phyloP scores from a whole-genome alignment of 805 yeast genomes.

The Lipomyces spencermartinsiae region DNA sequence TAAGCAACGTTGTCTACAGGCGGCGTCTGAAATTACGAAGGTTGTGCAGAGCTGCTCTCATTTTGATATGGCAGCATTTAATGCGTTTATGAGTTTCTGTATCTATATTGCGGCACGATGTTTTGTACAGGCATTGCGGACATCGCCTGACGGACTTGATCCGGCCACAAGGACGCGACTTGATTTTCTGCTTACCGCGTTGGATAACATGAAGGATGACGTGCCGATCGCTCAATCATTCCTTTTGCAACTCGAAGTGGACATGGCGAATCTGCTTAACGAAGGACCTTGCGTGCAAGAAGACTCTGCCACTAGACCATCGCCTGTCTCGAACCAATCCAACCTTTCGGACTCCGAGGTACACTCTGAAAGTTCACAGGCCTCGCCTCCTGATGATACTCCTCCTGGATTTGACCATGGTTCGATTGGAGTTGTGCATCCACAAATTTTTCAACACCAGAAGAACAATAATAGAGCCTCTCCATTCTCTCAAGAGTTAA shows the following conservation, averaged over 20 bases:
- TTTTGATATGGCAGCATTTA: conserved; percentile 9
- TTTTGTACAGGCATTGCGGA: conserved; percentile 27
- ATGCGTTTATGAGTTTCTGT: conserved; percentile 24
- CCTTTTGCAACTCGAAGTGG: conserved; percentile 34
- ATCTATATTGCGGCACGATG: conserved; percentile 34
- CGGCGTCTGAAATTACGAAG: conserved; percentile 29
- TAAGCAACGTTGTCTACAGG: conserved; percentile 19
- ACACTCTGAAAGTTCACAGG: background rate
- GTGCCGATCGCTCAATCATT: conserved; percentile 28
- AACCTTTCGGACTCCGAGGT: conserved; percentile 1
- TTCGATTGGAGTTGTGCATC: background rate
- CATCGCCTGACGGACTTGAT: background rate
- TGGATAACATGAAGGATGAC: conserved; percentile 26
- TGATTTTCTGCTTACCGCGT: conserved; percentile 28
- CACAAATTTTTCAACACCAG: background rate
- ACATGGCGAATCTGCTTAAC: conserved; percentile 23
- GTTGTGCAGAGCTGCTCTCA: conserved; percentile 26
- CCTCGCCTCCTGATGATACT: background rate
- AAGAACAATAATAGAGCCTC: background rate
- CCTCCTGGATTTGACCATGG: background rate
- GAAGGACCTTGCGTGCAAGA: background rate
- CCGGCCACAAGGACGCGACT: conserved; percentile 16
- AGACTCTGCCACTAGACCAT: background rate
- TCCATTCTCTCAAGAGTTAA: background rate
- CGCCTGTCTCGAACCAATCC: background rate